Conservation (phyloP, 805 yeast species). For the Blastobotrys terrestris region DNA sequence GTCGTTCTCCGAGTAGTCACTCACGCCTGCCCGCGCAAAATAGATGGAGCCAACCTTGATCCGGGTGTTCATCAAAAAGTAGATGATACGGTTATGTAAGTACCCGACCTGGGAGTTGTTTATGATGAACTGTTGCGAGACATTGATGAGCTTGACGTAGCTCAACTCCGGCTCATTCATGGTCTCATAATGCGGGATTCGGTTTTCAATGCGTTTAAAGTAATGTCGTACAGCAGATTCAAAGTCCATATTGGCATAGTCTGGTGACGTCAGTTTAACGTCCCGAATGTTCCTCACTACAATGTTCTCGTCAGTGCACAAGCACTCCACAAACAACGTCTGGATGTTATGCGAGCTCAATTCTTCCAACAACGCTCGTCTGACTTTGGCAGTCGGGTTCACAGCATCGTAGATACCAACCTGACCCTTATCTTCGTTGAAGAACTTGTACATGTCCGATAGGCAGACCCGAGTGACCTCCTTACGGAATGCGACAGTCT, state of each 20-base stretch:
- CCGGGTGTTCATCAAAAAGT: constrained; percentile 84
- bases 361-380: constrained; percentile 50
- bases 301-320: constrained; percentile 66
- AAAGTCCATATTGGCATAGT: constrained; percentile 71
- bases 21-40: constrained; percentile 57
- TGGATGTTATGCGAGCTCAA: constrained; percentile 60
- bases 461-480: constrained; percentile 58
- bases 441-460: constrained; percentile 63
- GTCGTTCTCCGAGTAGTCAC: constrained; percentile 42
- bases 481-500: constrained; percentile 49
- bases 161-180: constrained; percentile 55
- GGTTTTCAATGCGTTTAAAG: constrained; percentile 58
- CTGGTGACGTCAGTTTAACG: constrained; percentile 76
- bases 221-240: constrained; percentile 73
- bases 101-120: constrained; percentile 84
- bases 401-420: constrained; percentile 96
- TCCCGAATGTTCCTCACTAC: constrained; percentile 73
- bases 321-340: constrained; percentile 80
- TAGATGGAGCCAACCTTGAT: constrained; percentile 86
- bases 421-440: constrained; percentile 76
- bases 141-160: constrained; percentile 81
- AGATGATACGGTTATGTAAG: constrained; percentile 82
- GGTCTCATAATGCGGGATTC: constrained; percentile 67
- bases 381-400: constrained; percentile 67
- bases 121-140: constrained; percentile 77